Base-by-base conservation (phyloP, 768 basidiomycete genomes). In the Kwoniella newhampshirensis region DNA sequence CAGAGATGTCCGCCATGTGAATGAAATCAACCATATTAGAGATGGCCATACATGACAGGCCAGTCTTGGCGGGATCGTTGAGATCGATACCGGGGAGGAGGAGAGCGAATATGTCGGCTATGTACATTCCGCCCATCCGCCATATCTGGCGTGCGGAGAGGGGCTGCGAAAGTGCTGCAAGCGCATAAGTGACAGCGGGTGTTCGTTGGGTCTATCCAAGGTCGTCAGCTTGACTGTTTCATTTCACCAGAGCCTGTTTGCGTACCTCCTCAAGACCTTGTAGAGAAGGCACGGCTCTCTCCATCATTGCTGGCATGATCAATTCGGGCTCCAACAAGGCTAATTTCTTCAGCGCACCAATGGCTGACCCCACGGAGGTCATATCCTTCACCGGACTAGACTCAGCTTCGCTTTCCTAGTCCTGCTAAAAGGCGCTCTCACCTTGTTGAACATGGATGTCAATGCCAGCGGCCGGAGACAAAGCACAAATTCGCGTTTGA, bases 11-110 rank as follows among this genome's bases (percentile, higher is more conserved):
- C 17, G 57, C 62, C 41, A 63, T 59, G 8, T 59, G 63, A 30
- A 70, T 66, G 58, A 66, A 66, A 39, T 73, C 71, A 30, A 67
- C 71, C 60, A 73, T 73, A 44, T 63, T 67, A 18, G 71, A 70
- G 47, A 73, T 73, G 9, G 71, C 71, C 68, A 73, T 69, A 51
- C 71, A 70, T 28, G 60, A 51, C 13, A 73, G 49, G 4, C 62
- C 65, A 8, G 71, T 73, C 55, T 73, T 73, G 57, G 62, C 47
- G 20, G 77, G 77, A 44, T 79, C 77, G 57, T 79, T 78, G 30
- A 92, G 80, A 78, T 93, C 91, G 63, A 93, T 89, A 4, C 89
- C 90, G 6, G 90, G 89, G 48, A 91, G 82, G 20, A 90, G 80
- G 18, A 92, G 80, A 52, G 91, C 85, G 60, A 94, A 80, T 41